Base-by-base conservation (phyloP, 164 flowering plant species). In the Euptelea pleiosperma region DNA sequence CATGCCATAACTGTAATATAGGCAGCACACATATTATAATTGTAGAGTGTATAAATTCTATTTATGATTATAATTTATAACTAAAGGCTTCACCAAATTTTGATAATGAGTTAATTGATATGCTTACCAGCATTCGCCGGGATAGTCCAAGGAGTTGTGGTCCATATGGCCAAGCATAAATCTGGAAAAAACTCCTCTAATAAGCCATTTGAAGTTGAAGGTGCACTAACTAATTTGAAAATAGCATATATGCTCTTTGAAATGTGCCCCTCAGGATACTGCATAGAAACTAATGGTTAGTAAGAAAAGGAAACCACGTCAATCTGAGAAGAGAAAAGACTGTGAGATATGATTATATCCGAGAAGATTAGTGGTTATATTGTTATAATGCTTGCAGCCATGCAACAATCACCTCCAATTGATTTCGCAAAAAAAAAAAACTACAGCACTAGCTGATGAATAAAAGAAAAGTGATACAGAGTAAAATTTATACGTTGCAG, bases 131-230 rank as follows among this genome's bases (percentile, higher is more conserved):
- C 96, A 83, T 93, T 93, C 62, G 97, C 97, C 35, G 97, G 99
- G 70, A 94, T 69, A 37, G 99, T 94, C 99, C 97, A 94, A 18
- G 99, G 99, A 65, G 99, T 93, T 36, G 99, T 93, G 37, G 99
- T 93, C 99, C 99, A 93, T 59, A 90, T 71, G 46, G 97, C 92
- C 80, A 93, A 63, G 77, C 63, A 76, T 63, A 93, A 68, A 72
- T 90, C 71, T n/a, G 96, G 94, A 56, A 84, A 57, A 63, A 83
- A 90, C 21, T 86, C 95, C 30, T 81, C 66, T 37, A 93, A 54
- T 55, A 74, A 66, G 52, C 75, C 80, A 65, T 65, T 49, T 34
- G 79, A 71, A 61, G 67, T 61, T 63, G 81, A 63, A 70, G 91
- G 75, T 30, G 66, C 76, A 73, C 75, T 62, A 30, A 82, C 80